phyloP scores from a whole-genome alignment of 2,329 filamentous ascomycete species.

The Colletotrichum endophyticum region DNA sequence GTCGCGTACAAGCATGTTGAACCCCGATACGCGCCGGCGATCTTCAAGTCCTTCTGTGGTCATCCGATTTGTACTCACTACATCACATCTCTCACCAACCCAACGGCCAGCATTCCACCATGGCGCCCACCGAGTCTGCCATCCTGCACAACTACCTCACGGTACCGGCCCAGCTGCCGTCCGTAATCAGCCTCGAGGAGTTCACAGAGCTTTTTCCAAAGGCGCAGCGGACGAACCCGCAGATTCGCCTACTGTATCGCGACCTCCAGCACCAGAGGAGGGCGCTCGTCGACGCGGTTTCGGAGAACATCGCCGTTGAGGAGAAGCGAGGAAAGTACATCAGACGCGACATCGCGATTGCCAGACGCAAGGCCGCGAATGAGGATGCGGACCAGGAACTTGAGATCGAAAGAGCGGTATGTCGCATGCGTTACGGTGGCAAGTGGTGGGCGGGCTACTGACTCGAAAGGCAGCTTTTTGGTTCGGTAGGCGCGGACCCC shows the following conservation, averaged over 20 bases:
- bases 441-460: neutral
- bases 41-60: neutral
- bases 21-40: neutral
- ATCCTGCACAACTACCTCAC: constrained; percentile 83
- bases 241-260: constrained; percentile 75
- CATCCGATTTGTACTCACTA: neutral
- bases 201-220: constrained; percentile 81
- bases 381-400: constrained; percentile 66
- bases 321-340: constrained; percentile 64
- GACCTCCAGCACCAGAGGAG: constrained; percentile 80
- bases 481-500: constrained; percentile 49
- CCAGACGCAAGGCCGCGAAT: constrained; percentile 56
- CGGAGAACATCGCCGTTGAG: constrained; percentile 69
- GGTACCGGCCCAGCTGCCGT: constrained; percentile 74
- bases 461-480: constrained; percentile 58
- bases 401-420: constrained; percentile 64
- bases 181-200: constrained; percentile 74
- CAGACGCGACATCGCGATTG: constrained; percentile 60
- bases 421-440: constrained; percentile 21
- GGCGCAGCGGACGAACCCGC: constrained; percentile 66
- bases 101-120: constrained; percentile 36
- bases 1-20: neutral
- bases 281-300: constrained; percentile 70
- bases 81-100: neutral
- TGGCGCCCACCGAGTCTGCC: constrained; percentile 76